Evolutionary conservation across 192 early-diverging fungal species (phyloP), one percentile per base, ranked within the genome.

Genomic region (Backusella macrospora): DNA sequence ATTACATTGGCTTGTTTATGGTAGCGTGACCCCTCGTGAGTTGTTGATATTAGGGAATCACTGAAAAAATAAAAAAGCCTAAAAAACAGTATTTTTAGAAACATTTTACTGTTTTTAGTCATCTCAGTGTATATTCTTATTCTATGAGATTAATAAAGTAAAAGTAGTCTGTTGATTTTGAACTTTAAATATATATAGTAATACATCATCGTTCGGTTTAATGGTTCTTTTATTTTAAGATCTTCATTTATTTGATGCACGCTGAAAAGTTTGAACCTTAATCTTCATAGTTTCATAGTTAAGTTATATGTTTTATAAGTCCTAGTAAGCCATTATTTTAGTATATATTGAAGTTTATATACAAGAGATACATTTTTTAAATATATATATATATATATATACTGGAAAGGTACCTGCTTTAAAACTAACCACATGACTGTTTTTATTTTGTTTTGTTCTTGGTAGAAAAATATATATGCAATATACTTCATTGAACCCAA

Each of bases 11-110:
- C 49, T 52, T 52, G 49, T 18, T 52, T 7, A 9, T 3, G 18
- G 49, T 3, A 52, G 49, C 49, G 49, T 52, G 49, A 52, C 49
- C 49, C 49, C 49, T 52, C 49, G 49, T 52, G 49, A 52, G 49
- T 18, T 18, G 49, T 9, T 18, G 18, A 2, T 21, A 23, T 52
- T 18, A 52, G 16, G 49, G 49, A 52, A 52, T 16, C 7, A 10
- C 2, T 43, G 10, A 4, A 4, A 43, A 43, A 43, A 43, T 6
- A 42, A 43, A 43, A 6, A 43, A 43, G 4, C 8, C 42, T 43
- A 52, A 52, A 18, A 9, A 6, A 18, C n/a, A 18, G n/a, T 52
- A 52, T 52, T 23, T 52, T 52, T 52, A 52, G 49, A 2, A 52
- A 9, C n/a, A 52, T 23, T 21, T 52, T 34, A 21, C 18, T 7